Evolutionary conservation across 805 yeast genomes (phyloP).

Genomic region (Saturnispora zaruensis): DNA sequence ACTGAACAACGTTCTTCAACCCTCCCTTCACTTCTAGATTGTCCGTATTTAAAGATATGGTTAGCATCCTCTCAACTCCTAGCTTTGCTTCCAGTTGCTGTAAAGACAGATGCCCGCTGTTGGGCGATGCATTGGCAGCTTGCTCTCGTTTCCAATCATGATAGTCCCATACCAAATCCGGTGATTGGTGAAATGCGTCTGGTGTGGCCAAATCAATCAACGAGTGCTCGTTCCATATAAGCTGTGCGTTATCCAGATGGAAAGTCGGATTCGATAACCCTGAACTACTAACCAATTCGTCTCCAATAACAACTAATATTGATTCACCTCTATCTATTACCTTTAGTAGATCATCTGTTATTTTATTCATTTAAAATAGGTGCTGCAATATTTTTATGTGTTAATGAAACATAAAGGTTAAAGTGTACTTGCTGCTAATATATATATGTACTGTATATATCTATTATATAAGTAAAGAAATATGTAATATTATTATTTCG

Average conservation of each 20-base stretch:
- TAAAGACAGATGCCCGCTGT: not conserved
- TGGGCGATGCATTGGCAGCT: conserved; percentile 59
- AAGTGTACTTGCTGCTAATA: not conserved
- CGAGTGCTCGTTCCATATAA: conserved; percentile 59
- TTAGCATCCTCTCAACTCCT: not conserved
- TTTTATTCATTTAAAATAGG: not conserved
- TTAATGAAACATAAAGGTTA: not conserved
- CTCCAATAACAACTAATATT: not conserved
- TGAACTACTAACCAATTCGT: not conserved
- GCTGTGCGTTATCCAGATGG: conserved; percentile 39
- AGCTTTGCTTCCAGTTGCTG: not conserved
- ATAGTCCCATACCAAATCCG: conserved; percentile 86
- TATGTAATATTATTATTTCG: not conserved
- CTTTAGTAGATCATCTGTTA: not conserved
- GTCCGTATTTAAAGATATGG: conserved; percentile 48
- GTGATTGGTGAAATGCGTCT: conserved; percentile 77
- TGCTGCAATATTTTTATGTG: not conserved
- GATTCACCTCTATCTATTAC: not conserved
- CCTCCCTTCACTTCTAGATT: conserved; percentile 55
- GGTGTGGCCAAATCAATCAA: conserved; percentile 86
- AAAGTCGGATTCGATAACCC: not conserved
- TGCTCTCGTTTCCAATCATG: conserved; percentile 59
- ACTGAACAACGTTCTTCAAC: conserved; percentile 14
- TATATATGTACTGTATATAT: too few relatives aligned
- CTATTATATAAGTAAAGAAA: not conserved